A percentile compares a stretch with the other conserved stretches of the same genome.
Evolutionary conservation across 2,329 filamentous ascomycete species (phyloP).

Genomic region (Aschersonia sp.): DNA sequence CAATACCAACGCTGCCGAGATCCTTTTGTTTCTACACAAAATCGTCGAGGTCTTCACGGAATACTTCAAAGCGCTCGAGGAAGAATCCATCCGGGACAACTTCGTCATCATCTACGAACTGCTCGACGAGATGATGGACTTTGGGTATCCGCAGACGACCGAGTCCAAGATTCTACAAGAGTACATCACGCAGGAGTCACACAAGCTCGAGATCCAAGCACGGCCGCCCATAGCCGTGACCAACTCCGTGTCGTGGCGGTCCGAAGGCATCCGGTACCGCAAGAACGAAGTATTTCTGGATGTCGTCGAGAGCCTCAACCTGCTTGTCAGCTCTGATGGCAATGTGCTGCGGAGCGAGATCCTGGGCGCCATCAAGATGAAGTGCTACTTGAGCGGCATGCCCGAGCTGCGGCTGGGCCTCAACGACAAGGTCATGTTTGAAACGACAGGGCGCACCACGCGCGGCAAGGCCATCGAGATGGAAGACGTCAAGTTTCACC

Average conservation of each 20-base stretch:
- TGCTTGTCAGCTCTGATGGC: conserved; percentile 85
- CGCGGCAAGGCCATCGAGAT: conserved; percentile 97
- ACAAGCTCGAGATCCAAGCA: conserved; percentile 94
- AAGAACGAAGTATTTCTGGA: conserved; percentile 99
- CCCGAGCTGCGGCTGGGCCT: conserved; percentile 84
- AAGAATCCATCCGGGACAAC: conserved; percentile 97
- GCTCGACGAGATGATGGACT: conserved; percentile 99
- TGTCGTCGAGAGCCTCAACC: conserved; percentile 90
- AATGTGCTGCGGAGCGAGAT: conserved; percentile 96
- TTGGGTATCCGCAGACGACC: conserved; percentile 96
- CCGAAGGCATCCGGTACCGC: conserved; percentile 92
- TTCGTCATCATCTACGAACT: conserved; percentile 99
- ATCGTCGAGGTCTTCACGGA: conserved; percentile 98
- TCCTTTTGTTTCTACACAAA: conserved; percentile 94
- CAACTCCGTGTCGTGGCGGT: conserved; percentile 95
- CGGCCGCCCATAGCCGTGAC: conserved; percentile 95
- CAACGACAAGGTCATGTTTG: conserved; percentile 99
- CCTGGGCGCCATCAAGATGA: conserved; percentile 96
- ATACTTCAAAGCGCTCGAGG: conserved; percentile 98
- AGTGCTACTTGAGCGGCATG: conserved; percentile 98
- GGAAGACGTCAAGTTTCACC: conserved; percentile 99
- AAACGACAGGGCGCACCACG: conserved; percentile 87
- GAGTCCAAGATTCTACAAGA: conserved; percentile 98
- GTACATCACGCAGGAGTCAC: conserved; percentile 98
- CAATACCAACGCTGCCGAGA: conserved; percentile 97